phyloP scores from a whole-genome alignment of 2,329 filamentous ascomycete genomes.

The Colletotrichum godetiae region DNA sequence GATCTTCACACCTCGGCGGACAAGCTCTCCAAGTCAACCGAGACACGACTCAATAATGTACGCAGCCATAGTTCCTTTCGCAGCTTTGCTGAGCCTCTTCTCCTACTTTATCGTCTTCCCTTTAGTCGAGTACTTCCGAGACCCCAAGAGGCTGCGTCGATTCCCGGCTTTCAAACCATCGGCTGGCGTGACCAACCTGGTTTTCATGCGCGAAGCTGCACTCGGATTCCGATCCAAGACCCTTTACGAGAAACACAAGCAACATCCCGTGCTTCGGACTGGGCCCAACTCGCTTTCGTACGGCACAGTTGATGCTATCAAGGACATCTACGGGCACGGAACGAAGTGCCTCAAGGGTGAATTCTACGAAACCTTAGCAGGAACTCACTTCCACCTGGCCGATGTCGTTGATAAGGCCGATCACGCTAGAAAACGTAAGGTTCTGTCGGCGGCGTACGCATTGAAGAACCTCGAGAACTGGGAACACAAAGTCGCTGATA shows the following conservation, averaged over 20 bases:
- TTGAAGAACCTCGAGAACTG: constrained; percentile 64
- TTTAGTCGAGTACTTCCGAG: constrained; percentile 54
- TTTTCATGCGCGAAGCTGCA: constrained; percentile 58
- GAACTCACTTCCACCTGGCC: constrained; percentile 62
- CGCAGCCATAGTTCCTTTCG: too few species aligned
- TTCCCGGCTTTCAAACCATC: constrained; percentile 45
- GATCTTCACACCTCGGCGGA: too few species aligned
- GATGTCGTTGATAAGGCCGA: constrained; percentile 64
- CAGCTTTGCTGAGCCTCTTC: neutral
- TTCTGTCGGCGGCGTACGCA: constrained; percentile 62
- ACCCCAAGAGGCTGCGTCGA: constrained; percentile 46
- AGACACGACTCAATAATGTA: too few species aligned
- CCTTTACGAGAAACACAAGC: constrained; percentile 56
- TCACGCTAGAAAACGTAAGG: constrained; percentile 62
- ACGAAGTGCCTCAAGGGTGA: constrained; percentile 62
- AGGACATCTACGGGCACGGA: constrained; percentile 62
- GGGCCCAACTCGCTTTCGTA: constrained; percentile 58
- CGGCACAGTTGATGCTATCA: constrained; percentile 53
- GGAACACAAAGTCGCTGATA: constrained; percentile 67
- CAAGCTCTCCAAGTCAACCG: too few species aligned
- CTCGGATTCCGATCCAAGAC: constrained; percentile 55
- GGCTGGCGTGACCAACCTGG: constrained; percentile 57
- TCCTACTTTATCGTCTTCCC: constrained; percentile 52
- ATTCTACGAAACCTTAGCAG: constrained; percentile 56
- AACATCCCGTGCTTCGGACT: constrained; percentile 54